Percentiles rank a stretch among this genome's conserved stretches.
These are phyloP conservation scores for Cyclanthera cordifolia DNA, from an alignment of 306 rosid species.

Conservation along the genomic window DNA sequence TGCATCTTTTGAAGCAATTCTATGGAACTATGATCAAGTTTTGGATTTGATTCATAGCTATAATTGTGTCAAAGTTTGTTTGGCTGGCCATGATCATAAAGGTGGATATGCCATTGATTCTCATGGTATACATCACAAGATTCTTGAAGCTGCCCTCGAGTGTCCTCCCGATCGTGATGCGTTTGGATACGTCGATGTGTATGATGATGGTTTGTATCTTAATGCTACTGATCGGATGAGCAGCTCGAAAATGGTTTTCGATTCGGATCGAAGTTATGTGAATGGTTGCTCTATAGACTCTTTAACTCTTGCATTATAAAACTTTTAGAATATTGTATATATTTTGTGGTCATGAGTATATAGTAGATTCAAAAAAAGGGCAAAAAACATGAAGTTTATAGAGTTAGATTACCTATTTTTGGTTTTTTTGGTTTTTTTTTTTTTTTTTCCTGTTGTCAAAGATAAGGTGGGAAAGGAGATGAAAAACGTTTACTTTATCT, in stretches of 20 bases:
- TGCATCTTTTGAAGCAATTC: conserved; percentile 42
- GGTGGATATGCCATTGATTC: conserved; percentile 76
- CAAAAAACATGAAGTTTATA: too few species aligned
- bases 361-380: too few species aligned
- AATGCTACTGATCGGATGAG: conserved; percentile 55
- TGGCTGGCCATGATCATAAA: conserved; percentile 77
- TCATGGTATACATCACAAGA: conserved; percentile 71
- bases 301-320: neutral
- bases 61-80: conserved; percentile 63
- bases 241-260: conserved; percentile 48
- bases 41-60: conserved; percentile 57
- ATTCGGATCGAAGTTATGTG: conserved; percentile 18
- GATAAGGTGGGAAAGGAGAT: too few species aligned
- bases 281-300: neutral
- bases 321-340: neutral
- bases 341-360: neutral
- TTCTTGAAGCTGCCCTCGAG: conserved; percentile 86
- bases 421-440: too few species aligned
- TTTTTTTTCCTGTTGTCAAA: too few species aligned
- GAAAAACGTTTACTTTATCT: too few species aligned
- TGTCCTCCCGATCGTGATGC: conserved; percentile 75
- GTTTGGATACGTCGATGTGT: conserved; percentile 59
- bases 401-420: too few species aligned
- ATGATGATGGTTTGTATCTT: conserved; percentile 48
- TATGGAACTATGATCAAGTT: conserved; percentile 82